Base-by-base conservation (phyloP, 2,329 filamentous ascomycete genomes). In the Phaeosphaeria sp. region DNA sequence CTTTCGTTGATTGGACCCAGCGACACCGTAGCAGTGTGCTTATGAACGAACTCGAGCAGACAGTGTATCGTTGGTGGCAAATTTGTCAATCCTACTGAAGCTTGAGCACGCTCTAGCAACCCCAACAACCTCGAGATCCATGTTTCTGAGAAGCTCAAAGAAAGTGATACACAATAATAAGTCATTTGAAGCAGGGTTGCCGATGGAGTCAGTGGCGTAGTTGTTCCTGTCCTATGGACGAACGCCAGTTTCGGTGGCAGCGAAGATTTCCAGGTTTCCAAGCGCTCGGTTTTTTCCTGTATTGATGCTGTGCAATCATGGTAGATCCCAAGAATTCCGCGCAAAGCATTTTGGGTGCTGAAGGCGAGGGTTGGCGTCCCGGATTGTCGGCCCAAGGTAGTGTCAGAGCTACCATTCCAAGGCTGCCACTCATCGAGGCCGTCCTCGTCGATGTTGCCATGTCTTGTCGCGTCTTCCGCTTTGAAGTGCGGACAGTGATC, bases 391-490 rank as follows among this genome's bases (percentile, higher is more conserved):
- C 55, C 54, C n/a, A 42, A 78, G 76, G 77, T 74, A 58, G 81
- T 80, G 23, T 87, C 84, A 18, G 82, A 81, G 30, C 30, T 36
- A 36, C 30, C 30, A 11, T 36, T 36, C 90, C 90, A 92, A 1
- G 88, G 86, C 63, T 90, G 87, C 89, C 89, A 92, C 76, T 92
- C 89, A 67, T 92, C 90, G 20, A 89, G 77, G 1, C 88, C 88
- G 64, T 90, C 87, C 72, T 90, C 88, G 23, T 85, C 81, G 2
- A 90, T 77, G 2, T 77, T 73, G 10, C 82, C 82, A 27, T 82
- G 70, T 39, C 75, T 72, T n/a, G 79, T 73, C 23, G 85, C 71
- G 51, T 86, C 82, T 15, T 80, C 78, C 10, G 75, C 69, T 54
- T 77, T 77, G 6, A 89, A 78, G 67, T 85, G 83, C 1, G 84